Percentiles rank a stretch among this genome's conserved stretches.
Evolutionary conservation across 2,329 filamentous ascomycete genomes (phyloP).

Genomic region (Stagonosporopsis chrysanthemi): DNA sequence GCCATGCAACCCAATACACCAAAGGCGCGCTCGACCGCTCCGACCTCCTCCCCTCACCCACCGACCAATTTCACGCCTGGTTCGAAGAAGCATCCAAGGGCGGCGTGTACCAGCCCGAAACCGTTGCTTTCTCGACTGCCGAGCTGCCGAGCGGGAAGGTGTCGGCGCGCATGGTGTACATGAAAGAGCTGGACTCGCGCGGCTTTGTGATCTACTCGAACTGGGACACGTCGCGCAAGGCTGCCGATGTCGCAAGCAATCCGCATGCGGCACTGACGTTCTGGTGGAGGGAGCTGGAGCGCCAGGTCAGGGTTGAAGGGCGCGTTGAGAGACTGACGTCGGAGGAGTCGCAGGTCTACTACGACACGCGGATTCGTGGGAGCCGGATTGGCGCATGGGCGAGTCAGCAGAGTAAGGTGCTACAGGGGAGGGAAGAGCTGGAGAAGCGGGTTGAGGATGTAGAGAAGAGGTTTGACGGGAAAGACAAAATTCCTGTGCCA

Average conservation of each 20-base stretch:
- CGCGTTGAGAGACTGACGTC: constrained; percentile 68
- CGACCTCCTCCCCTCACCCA: constrained; percentile 71
- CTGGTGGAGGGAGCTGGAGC: constrained; percentile 85
- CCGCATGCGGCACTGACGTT: constrained; percentile 84
- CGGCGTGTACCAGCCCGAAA: constrained; percentile 79
- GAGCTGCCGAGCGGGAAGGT: constrained; percentile 83
- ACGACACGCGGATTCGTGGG: constrained; percentile 73
- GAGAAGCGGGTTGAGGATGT: constrained; percentile 79
- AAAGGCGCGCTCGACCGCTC: constrained; percentile 66
- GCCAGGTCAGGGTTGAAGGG: constrained; percentile 92
- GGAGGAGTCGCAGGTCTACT: constrained; percentile 76
- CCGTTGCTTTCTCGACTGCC: constrained; percentile 86
- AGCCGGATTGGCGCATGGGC: constrained; percentile 92
- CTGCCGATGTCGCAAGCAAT: constrained; percentile 74
- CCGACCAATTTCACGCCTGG: constrained; percentile 89
- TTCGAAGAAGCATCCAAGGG: constrained; percentile 74
- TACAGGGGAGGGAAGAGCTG: constrained; percentile 73
- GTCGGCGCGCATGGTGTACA: constrained; percentile 85
- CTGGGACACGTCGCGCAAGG: constrained; percentile 78
- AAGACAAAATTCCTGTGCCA: constrained; percentile 85
- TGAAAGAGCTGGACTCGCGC: constrained; percentile 86
- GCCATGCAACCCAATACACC: constrained; percentile 79
- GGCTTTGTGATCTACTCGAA: constrained; percentile 96
- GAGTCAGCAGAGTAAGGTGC: constrained; percentile 82
- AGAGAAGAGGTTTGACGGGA: constrained; percentile 75